Evolutionary conservation across 768 basidiomycete genomes (phyloP), one percentile per base, ranked within the genome.

Genomic region (Russula griseocarnosa): DNA sequence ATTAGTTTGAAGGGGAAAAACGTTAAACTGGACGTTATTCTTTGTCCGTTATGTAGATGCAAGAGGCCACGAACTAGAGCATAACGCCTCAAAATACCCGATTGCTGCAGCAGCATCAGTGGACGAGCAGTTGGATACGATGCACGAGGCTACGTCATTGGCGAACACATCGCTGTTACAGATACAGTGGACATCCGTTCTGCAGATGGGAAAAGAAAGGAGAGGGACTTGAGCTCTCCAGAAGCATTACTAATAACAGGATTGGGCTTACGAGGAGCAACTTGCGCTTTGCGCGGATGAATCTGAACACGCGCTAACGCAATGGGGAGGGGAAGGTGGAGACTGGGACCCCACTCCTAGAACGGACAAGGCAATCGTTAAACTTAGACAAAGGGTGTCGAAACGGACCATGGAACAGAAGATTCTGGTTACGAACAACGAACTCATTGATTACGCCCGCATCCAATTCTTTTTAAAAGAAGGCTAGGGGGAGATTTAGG

Each of bases 351-450:
- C 30, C 28, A 20, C 55, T 5, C 32, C 22, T 1, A 38, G 22
- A 9, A 62, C 11, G 28, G 14, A 57, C 38, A 57, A 24, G 14
- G 16, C n/a, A 38, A 56, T 47, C 3, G 38, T 10, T 26, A 57
- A 34, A 6, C 7, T 9, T 16, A 55, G 20, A 26, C 16, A 34
- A 4, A 44, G 8, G 26, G 34, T 50, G 36, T 49, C 22, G 55
- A 62, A n/a, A 36, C 18, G 36, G 26, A 42, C 36, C 61, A 62
- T 62, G 44, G 22, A 46, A 13, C 22, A n/a, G 20, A 46, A 3
- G 20, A 46, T 26, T 46, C 40, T 13, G 8, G 14, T 5, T 42
- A 18, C 3, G 40, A 42, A 42, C 40, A 42, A 20, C n/a, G 42
- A 10, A 22, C 4, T 13, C 46, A 47, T n/a, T 47, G n/a, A 14